These are phyloP conservation scores for Withania somnifera DNA, from an alignment of 305 asterid genomes.

Conservation along the genomic window DNA sequence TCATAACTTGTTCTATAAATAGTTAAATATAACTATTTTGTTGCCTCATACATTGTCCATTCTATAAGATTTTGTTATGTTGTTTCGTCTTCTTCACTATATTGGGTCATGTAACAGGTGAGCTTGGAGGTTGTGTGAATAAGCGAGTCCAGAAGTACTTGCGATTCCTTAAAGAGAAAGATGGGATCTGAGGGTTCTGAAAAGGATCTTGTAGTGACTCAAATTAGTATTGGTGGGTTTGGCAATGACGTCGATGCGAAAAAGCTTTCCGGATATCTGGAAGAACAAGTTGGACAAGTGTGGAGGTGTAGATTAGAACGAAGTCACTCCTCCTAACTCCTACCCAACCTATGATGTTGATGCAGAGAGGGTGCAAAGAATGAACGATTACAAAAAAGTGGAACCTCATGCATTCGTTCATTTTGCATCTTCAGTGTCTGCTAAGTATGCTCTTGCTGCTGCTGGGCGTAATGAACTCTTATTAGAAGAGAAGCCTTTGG, in stretches of 20 bases:
- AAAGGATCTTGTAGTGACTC: slow-evolving; percentile 43
- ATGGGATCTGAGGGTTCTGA: slow-evolving; percentile 43
- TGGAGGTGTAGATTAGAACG: slow-evolving; percentile 82
- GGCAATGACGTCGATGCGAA: slow-evolving; percentile 46
- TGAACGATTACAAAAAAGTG: slow-evolving; percentile 38
- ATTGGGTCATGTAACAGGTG: not conserved
- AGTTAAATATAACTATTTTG: not conserved
- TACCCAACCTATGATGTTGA: slow-evolving; percentile 44
- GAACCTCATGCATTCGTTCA: slow-evolving; percentile 85
- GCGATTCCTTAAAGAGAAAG: not conserved
- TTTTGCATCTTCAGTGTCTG: slow-evolving; percentile 46
- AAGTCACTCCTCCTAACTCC: slow-evolving; percentile 71
- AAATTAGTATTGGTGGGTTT: slow-evolving; percentile 76
- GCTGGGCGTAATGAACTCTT: slow-evolving; percentile 45
- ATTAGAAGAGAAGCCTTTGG: slow-evolving; percentile 27
- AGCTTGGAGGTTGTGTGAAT: not conserved
- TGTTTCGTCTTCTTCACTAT: not conserved
- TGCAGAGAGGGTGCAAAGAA: slow-evolving; percentile 22
- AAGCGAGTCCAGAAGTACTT: not conserved
- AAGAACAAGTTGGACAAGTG: slow-evolving; percentile 49
- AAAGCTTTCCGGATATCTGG: slow-evolving; percentile 47
- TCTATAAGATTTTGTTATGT: not conserved
- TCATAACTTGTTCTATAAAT: not conserved
- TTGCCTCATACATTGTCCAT: not conserved
- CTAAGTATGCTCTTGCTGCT: slow-evolving; percentile 41